A percentile compares a stretch with the other conserved stretches of the same genome.
phyloP scores from a whole-genome alignment of 1,284 basidiomycete species.

The Cutaneotrichosporon cavernicola region DNA sequence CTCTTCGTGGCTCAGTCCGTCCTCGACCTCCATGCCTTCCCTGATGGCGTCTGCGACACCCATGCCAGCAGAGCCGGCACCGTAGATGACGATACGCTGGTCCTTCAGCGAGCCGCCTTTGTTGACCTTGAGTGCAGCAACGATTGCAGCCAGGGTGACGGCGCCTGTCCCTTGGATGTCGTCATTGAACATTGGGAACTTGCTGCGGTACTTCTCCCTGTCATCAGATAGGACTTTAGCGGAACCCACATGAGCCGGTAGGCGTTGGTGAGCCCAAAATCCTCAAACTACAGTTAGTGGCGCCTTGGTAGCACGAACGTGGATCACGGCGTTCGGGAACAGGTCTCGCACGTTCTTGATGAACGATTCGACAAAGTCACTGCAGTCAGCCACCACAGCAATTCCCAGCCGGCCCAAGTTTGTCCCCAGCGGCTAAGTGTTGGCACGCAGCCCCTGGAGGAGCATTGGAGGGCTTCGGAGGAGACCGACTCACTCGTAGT shows the following conservation, averaged over 20 bases:
- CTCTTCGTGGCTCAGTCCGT: constrained; percentile 64
- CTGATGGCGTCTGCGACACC: constrained; percentile 59
- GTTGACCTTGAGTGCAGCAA: constrained; percentile 64
- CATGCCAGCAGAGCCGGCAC: constrained; percentile 77
- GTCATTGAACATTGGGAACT: constrained; percentile 66
- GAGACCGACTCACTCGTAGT: constrained; percentile 45
- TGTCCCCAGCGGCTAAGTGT: background rate
- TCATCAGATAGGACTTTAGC: background rate
- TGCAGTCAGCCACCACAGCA: constrained; percentile 1
- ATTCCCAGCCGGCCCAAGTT: background rate
- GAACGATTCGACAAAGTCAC: constrained; percentile 55
- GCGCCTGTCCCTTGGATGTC: constrained; percentile 77
- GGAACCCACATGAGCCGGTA: constrained; percentile 60
- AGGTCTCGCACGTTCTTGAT: constrained; percentile 51
- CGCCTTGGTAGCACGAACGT: constrained; percentile 25
- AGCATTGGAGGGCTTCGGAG: no score
- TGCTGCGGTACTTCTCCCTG: constrained; percentile 59
- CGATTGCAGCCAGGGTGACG: constrained; percentile 59
- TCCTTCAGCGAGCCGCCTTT: constrained; percentile 64
- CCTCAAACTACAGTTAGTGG: constrained; percentile 51
- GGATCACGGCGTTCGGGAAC: constrained; percentile 53
- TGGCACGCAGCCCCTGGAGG: background rate
- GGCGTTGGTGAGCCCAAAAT: constrained; percentile 63
- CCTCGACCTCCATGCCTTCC: constrained; percentile 57
- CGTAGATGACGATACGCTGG: constrained; percentile 74